These are phyloP conservation scores for Escovopsis sp. DNA, from an alignment of 2,329 filamentous ascomycete genomes.

Conservation along the genomic window DNA sequence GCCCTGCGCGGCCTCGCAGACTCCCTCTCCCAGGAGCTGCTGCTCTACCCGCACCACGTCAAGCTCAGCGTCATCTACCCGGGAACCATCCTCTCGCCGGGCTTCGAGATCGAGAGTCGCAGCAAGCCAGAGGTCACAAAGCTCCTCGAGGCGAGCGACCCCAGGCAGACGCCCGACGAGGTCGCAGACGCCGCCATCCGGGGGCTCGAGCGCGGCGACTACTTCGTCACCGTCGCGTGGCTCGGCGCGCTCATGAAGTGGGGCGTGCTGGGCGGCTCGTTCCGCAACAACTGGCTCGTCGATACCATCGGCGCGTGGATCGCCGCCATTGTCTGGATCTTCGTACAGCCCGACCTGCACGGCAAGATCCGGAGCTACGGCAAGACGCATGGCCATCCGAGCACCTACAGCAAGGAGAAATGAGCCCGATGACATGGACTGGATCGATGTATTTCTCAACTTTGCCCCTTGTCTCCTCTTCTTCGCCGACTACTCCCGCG, in stretches of 20 bases:
- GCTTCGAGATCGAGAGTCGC: slow-evolving; percentile 59
- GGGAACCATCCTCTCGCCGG: slow-evolving; percentile 66
- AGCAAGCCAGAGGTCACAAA: slow-evolving; percentile 70
- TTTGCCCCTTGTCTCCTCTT: background rate
- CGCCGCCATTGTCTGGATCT: slow-evolving; percentile 39
- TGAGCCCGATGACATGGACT: background rate
- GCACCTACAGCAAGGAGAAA: slow-evolving; percentile 25
- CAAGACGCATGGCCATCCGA: slow-evolving; percentile 44
- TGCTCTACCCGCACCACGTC: slow-evolving; percentile 74
- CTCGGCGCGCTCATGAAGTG: slow-evolving; percentile 60
- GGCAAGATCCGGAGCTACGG: slow-evolving; percentile 41
- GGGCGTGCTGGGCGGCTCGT: slow-evolving; percentile 36
- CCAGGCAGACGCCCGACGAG: slow-evolving; percentile 59
- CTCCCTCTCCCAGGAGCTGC: slow-evolving; percentile 66
- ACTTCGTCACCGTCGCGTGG: slow-evolving; percentile 61
- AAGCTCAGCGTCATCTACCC: slow-evolving; percentile 73
- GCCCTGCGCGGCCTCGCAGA: slow-evolving; percentile 76
- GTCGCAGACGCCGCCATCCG: slow-evolving; percentile 57
- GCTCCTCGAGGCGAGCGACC: slow-evolving; percentile 70
- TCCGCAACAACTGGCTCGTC: slow-evolving; percentile 43
- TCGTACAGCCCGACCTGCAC: slow-evolving; percentile 41
- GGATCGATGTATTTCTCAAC: too few relatives aligned
- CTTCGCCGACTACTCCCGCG: background rate
- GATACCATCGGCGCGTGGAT: slow-evolving; percentile 44
- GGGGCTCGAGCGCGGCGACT: slow-evolving; percentile 68